Conservation (phyloP, 208 protist species). For the Trypanosoma avium region DNA sequence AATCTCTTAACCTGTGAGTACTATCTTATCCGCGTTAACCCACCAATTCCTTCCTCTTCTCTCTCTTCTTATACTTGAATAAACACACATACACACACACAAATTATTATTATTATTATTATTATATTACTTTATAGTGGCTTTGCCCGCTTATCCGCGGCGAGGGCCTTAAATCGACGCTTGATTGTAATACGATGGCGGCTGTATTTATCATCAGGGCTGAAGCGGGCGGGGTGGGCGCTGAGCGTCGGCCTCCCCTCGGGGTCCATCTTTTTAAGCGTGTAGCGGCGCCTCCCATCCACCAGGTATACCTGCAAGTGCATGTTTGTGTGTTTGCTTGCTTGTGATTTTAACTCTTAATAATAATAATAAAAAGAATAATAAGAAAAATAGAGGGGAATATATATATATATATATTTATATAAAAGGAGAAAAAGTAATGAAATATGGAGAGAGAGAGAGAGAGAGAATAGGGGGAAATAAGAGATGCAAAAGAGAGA, state of each 20-base stretch:
- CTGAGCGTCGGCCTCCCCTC: slow-evolving; percentile 88
- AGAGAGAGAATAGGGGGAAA: not conserved
- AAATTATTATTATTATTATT: too few relatives aligned
- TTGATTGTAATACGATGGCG: slow-evolving; percentile 92
- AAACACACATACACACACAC: too few relatives aligned
- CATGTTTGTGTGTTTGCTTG: slow-evolving; percentile 34
- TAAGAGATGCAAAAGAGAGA: too few relatives aligned
- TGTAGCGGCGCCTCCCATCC: slow-evolving; percentile 90
- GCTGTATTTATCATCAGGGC: slow-evolving; percentile 93
- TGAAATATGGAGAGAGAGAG: not conserved
- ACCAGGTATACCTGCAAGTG: slow-evolving; percentile 82
- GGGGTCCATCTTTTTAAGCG: slow-evolving; percentile 90
- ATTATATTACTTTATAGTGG: too few relatives aligned
- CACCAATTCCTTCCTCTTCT: not conserved
- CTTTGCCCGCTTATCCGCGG: slow-evolving; percentile 71
- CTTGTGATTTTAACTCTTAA: not conserved
- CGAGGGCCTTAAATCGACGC: slow-evolving; percentile 88
- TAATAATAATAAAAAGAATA: not conserved
- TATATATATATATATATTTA: not conserved
- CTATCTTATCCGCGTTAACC: not conserved
- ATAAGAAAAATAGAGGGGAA: not conserved
- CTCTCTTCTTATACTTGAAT: not conserved
- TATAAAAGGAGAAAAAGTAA: slow-evolving; percentile 5
- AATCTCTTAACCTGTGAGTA: not conserved
- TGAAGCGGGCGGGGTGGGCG: slow-evolving; percentile 92